A percentile compares a stretch with the other conserved stretches of the same genome.
These are phyloP conservation scores for Nicotiana attenuata DNA, from an alignment of 257 asterid species.

Conservation along the genomic window DNA sequence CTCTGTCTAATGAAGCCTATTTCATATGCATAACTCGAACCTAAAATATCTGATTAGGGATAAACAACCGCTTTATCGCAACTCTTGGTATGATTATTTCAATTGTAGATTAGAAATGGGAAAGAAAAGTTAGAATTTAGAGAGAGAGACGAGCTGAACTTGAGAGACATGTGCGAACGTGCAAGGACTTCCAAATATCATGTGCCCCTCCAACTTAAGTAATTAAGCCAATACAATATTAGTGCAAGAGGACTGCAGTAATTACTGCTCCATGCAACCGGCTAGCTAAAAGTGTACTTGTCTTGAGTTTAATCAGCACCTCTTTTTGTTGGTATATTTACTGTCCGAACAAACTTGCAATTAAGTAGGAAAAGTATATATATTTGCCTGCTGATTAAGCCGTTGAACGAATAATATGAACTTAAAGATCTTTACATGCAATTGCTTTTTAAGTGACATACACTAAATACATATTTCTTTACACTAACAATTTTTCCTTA, in stretches of 20 bases:
- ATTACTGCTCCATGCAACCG: not conserved
- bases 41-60: no score
- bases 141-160: not conserved
- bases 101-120: not conserved
- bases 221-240: no score
- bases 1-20: no score
- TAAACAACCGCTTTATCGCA: no score
- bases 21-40: no score
- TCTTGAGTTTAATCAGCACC: not conserved
- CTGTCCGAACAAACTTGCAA: not conserved
- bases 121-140: not conserved
- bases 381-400: no score
- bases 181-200: not conserved
- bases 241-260: no score
- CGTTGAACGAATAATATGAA: no score
- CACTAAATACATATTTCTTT: no score
- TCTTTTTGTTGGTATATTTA: not conserved
- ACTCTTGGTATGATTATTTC: not conserved
- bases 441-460: no score
- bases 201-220: not conserved
- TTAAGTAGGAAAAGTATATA: not conserved
- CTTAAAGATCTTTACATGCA: no score
- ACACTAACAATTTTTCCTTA: no score
- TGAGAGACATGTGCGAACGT: not conserved
- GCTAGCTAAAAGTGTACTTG: not conserved